These are phyloP conservation scores for Aspergillus pseudoviridinutans DNA, from an alignment of 2,329 filamentous ascomycete species.

Conservation along the genomic window DNA sequence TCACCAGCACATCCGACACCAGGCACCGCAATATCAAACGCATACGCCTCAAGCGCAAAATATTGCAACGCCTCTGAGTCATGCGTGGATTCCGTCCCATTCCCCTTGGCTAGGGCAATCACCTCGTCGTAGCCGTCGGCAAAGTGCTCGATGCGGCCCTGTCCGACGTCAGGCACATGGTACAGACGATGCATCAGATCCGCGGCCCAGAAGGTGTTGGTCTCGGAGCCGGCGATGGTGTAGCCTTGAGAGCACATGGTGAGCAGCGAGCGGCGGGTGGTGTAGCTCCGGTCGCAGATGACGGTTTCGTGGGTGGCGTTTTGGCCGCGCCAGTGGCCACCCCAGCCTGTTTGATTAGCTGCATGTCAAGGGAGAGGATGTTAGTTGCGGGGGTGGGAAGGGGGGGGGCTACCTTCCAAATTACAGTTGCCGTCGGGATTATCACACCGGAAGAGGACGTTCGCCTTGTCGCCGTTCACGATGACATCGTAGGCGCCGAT, in stretches of 20 bases:
- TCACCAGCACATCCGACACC: slow-evolving; percentile 58
- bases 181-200: slow-evolving; percentile 65
- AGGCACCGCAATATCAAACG: slow-evolving; percentile 60
- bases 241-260: slow-evolving; percentile 62
- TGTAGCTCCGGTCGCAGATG: slow-evolving; percentile 63
- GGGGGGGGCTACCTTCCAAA: slow-evolving; percentile 37
- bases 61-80: slow-evolving; percentile 64
- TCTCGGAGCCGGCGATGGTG: slow-evolving; percentile 52
- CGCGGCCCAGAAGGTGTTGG: slow-evolving; percentile 62
- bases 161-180: slow-evolving; percentile 59
- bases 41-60: slow-evolving; percentile 64
- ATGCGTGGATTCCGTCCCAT: slow-evolving; percentile 47
- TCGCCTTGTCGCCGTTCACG: slow-evolving; percentile 53
- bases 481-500: slow-evolving; percentile 62
- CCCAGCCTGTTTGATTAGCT: slow-evolving; percentile 50
- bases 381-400: too few relatives aligned
- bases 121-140: slow-evolving; percentile 56
- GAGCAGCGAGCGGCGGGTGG: slow-evolving; percentile 53
- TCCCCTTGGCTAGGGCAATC: slow-evolving; percentile 50
- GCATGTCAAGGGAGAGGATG: not conserved
- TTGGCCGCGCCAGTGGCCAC: slow-evolving; percentile 62
- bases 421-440: slow-evolving; percentile 63
- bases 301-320: slow-evolving; percentile 66
- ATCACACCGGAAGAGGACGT: slow-evolving; percentile 63
- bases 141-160: slow-evolving; percentile 59